These are phyloP conservation scores for Lodderomyces orthopsilosis DNA, from an alignment of 1,139 yeast species.

Conservation along the genomic window DNA sequence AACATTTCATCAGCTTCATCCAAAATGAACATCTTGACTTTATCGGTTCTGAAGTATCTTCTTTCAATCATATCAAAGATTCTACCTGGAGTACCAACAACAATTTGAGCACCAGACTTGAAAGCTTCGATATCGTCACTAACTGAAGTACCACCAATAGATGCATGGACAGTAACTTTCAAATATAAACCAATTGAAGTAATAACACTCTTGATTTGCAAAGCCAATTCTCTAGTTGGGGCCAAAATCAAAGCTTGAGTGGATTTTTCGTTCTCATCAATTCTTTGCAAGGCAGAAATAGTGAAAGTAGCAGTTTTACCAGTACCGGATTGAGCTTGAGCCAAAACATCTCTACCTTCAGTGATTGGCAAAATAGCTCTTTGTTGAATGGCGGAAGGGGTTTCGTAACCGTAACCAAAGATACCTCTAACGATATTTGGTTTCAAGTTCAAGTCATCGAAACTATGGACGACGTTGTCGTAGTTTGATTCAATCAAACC, in stretches of 20 bases:
- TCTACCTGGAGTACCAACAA: conserved; percentile 99
- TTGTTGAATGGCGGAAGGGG: conserved; percentile 97
- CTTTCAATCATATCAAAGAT: conserved; percentile 96
- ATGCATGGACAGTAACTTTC: conserved; percentile 93
- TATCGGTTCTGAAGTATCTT: conserved; percentile 83
- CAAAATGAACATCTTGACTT: conserved; percentile 93
- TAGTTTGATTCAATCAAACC: conserved; percentile 92
- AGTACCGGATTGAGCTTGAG: conserved; percentile 99
- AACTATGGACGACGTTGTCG: conserved; percentile 91
- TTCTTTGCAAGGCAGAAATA: conserved; percentile 93
- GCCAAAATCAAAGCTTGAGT: conserved; percentile 95
- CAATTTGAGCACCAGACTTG: conserved; percentile 91
- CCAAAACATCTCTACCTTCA: conserved; percentile 95
- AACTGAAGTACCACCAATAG: conserved; percentile 97
- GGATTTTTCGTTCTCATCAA: conserved; percentile 70
- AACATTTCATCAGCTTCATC: conserved; percentile 99
- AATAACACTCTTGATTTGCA: conserved; percentile 96
- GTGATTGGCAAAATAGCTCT: conserved; percentile 97
- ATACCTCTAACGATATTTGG: conserved; percentile 81
- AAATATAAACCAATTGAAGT: conserved; percentile 91
- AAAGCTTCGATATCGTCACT: conserved; percentile 90
- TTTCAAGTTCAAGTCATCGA: conserved; percentile 84
- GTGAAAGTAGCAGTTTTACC: conserved; percentile 99
- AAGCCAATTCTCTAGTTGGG: conserved; percentile 98
- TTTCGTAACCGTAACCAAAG: conserved; percentile 97